Evolutionary conservation across 1,139 yeast species (phyloP).

Genomic region (Zygosaccharomyces sapae): DNA sequence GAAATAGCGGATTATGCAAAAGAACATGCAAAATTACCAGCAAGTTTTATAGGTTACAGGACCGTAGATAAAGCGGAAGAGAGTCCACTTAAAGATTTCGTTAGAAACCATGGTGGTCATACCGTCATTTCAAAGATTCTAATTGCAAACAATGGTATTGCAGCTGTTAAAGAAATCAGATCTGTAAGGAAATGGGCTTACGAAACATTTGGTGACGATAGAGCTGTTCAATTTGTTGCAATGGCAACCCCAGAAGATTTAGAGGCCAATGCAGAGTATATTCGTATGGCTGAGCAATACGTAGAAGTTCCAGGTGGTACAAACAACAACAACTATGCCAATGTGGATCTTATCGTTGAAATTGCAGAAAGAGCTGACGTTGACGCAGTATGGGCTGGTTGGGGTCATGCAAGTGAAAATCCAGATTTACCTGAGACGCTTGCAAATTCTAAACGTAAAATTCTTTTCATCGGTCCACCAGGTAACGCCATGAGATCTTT

Average conservation of each 20-base stretch:
- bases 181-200: constrained; percentile 98
- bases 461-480: constrained; percentile 95
- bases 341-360: constrained; percentile 93
- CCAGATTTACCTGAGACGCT: constrained; percentile 88
- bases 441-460: constrained; percentile 84
- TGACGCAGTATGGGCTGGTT: constrained; percentile 99
- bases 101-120: constrained; percentile 84
- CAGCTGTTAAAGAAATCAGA: constrained; percentile 96
- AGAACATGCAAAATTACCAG: constrained; percentile 46
- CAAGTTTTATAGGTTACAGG: constrained; percentile 68
- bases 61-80: constrained; percentile 66
- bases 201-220: constrained; percentile 94
- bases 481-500: constrained; percentile 99
- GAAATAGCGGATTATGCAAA: constrained; percentile 37
- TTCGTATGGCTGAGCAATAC: constrained; percentile 98
- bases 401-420: constrained; percentile 99
- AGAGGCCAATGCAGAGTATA: constrained; percentile 94
- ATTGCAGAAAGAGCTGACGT: constrained; percentile 94
- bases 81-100: constrained; percentile 77
- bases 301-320: constrained; percentile 99
- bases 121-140: constrained; percentile 85
- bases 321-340: constrained; percentile 95
- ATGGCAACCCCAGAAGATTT: constrained; percentile 99
- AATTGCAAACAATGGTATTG: constrained; percentile 98
- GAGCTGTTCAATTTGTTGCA: constrained; percentile 88